Percentiles rank a stretch among this genome's conserved stretches.
Evolutionary conservation across 1,284 basidiomycete species (phyloP).

Genomic region (Lentinus polychrous): DNA sequence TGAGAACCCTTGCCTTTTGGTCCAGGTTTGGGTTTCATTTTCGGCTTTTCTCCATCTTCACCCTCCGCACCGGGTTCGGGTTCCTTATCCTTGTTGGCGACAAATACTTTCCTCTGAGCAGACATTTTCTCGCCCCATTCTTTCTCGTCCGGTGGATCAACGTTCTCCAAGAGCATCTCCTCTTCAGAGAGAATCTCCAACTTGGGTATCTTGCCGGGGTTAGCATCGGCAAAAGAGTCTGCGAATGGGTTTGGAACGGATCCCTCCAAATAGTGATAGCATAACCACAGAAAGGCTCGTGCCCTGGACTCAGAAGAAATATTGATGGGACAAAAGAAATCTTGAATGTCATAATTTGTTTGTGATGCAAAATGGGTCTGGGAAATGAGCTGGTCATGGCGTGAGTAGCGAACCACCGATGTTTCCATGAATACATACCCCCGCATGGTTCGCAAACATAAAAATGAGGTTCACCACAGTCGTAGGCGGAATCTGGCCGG

Average conservation of each 20-base stretch:
- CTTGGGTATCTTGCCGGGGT: constrained; percentile 49
- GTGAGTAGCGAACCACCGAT: constrained; percentile 11
- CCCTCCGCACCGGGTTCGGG: constrained; percentile 19
- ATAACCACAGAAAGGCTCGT: constrained; percentile 69
- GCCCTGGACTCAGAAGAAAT: constrained; percentile 58
- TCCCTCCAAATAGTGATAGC: constrained; percentile 72
- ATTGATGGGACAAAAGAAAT: constrained; percentile 58
- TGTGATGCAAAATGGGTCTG: constrained; percentile 45
- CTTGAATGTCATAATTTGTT: constrained; percentile 48
- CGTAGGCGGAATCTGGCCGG: constrained; percentile 48
- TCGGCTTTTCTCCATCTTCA: constrained; percentile 19
- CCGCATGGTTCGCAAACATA: constrained; percentile 47
- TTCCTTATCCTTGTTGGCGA: constrained; percentile 44
- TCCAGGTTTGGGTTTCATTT: constrained; percentile 10
- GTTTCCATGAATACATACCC: constrained; percentile 29
- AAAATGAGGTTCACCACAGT: constrained; percentile 58
- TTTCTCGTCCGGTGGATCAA: constrained; percentile 61
- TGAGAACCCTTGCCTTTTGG: constrained; percentile 13
- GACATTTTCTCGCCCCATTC: constrained; percentile 65
- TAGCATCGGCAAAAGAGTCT: constrained; percentile 43
- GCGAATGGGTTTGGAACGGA: constrained; percentile 59
- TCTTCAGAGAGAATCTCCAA: constrained; percentile 41
- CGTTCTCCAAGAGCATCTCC: constrained; percentile 53
- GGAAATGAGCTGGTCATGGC: constrained; percentile 39
- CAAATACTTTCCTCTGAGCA: constrained; percentile 52